A percentile compares a stretch with the other conserved stretches of the same genome.
phyloP scores from a whole-genome alignment of 208 protist species.

The Leishmania tropica region DNA sequence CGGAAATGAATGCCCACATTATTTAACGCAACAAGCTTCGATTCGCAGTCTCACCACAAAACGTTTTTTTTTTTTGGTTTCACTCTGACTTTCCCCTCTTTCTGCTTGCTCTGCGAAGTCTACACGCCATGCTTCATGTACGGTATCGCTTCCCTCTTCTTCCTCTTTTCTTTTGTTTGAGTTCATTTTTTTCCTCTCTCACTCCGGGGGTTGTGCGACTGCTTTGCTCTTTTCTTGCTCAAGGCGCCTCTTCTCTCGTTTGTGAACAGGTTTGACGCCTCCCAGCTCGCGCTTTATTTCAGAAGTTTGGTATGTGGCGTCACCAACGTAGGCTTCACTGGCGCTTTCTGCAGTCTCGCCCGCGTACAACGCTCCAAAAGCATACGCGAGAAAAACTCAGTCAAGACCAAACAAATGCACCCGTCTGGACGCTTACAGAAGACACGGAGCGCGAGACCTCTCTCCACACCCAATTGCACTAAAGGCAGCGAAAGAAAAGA shows the following conservation, averaged over 20 bases:
- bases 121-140: neutral
- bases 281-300: neutral
- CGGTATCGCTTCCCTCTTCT: neutral
- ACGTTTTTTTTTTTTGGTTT: conserved; percentile 22
- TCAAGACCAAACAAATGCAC: neutral
- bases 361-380: neutral
- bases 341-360: neutral
- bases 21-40: neutral
- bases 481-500: neutral
- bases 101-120: neutral
- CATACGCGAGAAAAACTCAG: neutral
- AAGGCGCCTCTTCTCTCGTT: neutral
- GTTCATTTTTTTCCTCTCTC: neutral
- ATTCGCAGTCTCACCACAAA: neutral
- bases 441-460: neutral
- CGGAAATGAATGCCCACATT: conserved; percentile 35
- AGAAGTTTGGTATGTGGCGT: neutral
- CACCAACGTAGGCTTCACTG: neutral
- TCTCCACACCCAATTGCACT: neutral
- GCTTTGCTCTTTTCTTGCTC: neutral
- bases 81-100: neutral
- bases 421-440: neutral
- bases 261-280: neutral
- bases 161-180: conserved; percentile 1
- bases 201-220: neutral